Percentiles rank a stretch among this genome's conserved stretches.
phyloP scores from a whole-genome alignment of 2,329 filamentous ascomycete species.

The Ascochyta pisi region DNA sequence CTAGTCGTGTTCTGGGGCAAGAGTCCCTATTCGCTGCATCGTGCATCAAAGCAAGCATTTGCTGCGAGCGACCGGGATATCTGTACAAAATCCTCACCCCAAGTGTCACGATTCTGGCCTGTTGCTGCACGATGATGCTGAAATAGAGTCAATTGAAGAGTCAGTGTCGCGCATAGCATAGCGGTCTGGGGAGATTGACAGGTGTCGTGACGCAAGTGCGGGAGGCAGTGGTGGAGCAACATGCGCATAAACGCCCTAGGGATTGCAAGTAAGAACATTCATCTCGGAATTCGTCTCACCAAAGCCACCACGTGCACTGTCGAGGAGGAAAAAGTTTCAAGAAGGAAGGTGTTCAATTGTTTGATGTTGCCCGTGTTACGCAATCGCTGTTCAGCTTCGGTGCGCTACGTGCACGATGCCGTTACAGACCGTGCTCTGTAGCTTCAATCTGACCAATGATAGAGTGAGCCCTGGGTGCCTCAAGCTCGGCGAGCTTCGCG shows the following conservation, averaged over 20 bases:
- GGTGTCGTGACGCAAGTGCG: slow-evolving; percentile 11
- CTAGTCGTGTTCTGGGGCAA: slow-evolving; percentile 14
- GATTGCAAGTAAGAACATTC: slow-evolving; percentile 5
- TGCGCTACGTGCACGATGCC: slow-evolving; percentile 28
- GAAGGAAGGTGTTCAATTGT: slow-evolving; percentile 17
- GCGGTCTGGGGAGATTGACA: slow-evolving; percentile 13
- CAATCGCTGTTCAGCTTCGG: slow-evolving; percentile 22
- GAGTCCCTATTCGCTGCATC: slow-evolving; percentile 24
- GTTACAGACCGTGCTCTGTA: slow-evolving; percentile 22
- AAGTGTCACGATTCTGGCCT: slow-evolving; percentile 9
- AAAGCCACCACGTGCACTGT: slow-evolving; percentile 15
- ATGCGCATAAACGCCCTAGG: slow-evolving; percentile 24
- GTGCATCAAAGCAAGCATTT: slow-evolving; percentile 10
- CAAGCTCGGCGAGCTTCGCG: slow-evolving; percentile 39
- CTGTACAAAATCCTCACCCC: slow-evolving; percentile 7
- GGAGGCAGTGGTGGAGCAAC: slow-evolving; percentile 26
- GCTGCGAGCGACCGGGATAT: slow-evolving; percentile 11
- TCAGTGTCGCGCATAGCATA: slow-evolving; percentile 4
- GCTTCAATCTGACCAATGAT: slow-evolving; percentile 18
- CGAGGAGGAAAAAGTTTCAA: slow-evolving; percentile 3
- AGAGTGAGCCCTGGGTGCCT: slow-evolving; percentile 29
- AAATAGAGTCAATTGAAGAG: slow-evolving; percentile 1
- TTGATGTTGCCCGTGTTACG: slow-evolving; percentile 18
- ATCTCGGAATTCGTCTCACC: slow-evolving; percentile 4
- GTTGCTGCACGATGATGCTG: slow-evolving; percentile 19